These are phyloP conservation scores for Diaporthe caulivora DNA, from an alignment of 2,329 filamentous ascomycete genomes.

Conservation along the genomic window DNA sequence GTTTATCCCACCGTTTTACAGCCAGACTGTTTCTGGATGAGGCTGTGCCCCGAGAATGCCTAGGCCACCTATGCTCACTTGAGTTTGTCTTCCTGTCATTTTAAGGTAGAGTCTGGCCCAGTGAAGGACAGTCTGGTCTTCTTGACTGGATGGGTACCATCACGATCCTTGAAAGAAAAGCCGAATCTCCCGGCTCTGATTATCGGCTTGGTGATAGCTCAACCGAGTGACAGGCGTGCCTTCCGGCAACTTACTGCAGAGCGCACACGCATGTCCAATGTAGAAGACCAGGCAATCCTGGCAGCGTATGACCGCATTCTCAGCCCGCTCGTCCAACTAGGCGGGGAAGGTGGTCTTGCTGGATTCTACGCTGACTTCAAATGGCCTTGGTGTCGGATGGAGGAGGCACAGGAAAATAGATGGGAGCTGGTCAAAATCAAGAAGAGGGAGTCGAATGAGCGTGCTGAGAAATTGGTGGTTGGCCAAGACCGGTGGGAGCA, in stretches of 20 bases:
- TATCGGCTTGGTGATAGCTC: neutral
- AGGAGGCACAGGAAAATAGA: too few relatives aligned
- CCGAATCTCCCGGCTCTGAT: neutral
- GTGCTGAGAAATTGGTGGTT: neutral
- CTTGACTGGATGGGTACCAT: too few relatives aligned
- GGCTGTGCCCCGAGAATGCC: neutral
- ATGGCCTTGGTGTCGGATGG: neutral
- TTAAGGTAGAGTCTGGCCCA: neutral
- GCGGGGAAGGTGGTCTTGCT: neutral
- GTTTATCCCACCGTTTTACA: neutral
- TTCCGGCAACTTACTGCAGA: too few relatives aligned
- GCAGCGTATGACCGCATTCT: neutral
- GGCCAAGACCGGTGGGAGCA: neutral
- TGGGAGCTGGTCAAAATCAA: neutral
- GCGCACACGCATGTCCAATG: neutral
- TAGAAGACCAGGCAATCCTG: neutral
- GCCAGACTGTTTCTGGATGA: neutral
- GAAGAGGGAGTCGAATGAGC: neutral
- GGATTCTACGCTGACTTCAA: neutral
- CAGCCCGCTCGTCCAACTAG: neutral
- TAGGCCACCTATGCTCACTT: conserved; percentile 4
- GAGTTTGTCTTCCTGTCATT: neutral
- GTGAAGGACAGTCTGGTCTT: too few relatives aligned
- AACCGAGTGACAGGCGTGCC: too few relatives aligned
- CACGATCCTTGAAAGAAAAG: neutral